Evolutionary conservation across 1,284 basidiomycete genomes (phyloP), one percentile per base, ranked within the genome.

Genomic region (Apiotrichum veenhuisii): DNA sequence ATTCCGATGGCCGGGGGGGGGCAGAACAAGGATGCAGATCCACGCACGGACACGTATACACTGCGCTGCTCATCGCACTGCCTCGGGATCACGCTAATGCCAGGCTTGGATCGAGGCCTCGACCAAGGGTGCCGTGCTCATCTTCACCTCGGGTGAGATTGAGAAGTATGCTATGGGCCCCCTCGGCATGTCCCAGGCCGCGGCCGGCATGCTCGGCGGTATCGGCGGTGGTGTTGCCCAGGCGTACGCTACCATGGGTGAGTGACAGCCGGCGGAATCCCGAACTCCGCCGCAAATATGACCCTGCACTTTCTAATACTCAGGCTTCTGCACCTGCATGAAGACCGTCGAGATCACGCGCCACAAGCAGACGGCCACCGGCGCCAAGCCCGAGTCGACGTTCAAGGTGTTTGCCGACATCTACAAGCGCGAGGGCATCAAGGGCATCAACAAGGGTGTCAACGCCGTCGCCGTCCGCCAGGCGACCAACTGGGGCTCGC

Each of bases 91-190:
- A 46, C 49, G 20, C 52, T 46, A 40, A 25, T 33, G 47, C 8
- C 64, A 93, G 91, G 96, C 96, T 27, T 98, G 96, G 96, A 97
- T 99, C 71, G 96, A 99, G 77, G 96, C 95, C 1, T 97, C 94
- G 1, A 98, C 96, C 3, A 99, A 99, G 76, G 96, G 96, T 52
- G 96, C 84, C 53, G 96, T 99, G 38, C 83, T 99, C 38, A 82
- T 99, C 61, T 98, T 98, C 80, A 88, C 94, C 30, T 92, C 95
- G 23, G 88, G 92, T 3, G 96, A 98, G 77, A 89, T 98, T 51
- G 93, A 98, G 77, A 84, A 85, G 36, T 83, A 83, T 50, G 72
- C 78, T 10, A 80, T 82, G 36, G 80, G 84, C 38, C 66, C 70
- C 10, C 78, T 88, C 66, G 91, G 91, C 27, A 77, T 95, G 53